Evolutionary conservation across 345 rosid species (phyloP).

Genomic region (Sisymbrium altissimum): DNA sequence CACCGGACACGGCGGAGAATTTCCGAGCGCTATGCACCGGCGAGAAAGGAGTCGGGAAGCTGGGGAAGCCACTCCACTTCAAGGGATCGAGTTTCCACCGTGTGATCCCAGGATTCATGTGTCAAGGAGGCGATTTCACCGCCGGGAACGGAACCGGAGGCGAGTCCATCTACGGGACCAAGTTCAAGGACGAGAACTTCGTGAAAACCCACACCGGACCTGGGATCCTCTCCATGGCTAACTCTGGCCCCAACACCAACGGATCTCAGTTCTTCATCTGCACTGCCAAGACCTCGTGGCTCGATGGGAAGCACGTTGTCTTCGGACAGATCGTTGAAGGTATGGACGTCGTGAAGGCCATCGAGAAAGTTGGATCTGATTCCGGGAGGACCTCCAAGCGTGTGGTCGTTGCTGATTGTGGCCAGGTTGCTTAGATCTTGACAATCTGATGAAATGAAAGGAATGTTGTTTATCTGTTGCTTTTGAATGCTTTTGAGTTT

Average conservation of each 20-base stretch:
- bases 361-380: slow-evolving; percentile 56
- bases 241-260: slow-evolving; percentile 53
- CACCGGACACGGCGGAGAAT: slow-evolving; percentile 51
- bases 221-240: slow-evolving; percentile 65
- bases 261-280: slow-evolving; percentile 67
- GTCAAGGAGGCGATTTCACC: slow-evolving; percentile 69
- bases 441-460: neutral
- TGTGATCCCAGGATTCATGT: slow-evolving; percentile 67
- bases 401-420: slow-evolving; percentile 43
- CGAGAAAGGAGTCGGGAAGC: slow-evolving; percentile 45
- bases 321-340: slow-evolving; percentile 58
- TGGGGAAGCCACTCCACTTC: slow-evolving; percentile 61
- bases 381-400: slow-evolving; percentile 42
- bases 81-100: slow-evolving; percentile 60
- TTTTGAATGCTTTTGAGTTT: neutral
- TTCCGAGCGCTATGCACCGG: slow-evolving; percentile 68
- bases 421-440: slow-evolving; percentile 28
- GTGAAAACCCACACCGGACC: slow-evolving; percentile 50
- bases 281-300: slow-evolving; percentile 48
- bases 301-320: slow-evolving; percentile 65
- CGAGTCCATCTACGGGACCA: slow-evolving; percentile 56
- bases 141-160: slow-evolving; percentile 64
- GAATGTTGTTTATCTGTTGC: neutral
- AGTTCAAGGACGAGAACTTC: slow-evolving; percentile 63
- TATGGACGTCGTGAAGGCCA: slow-evolving; percentile 39